phyloP scores from a whole-genome alignment of 2,329 filamentous ascomycete genomes.

The Seiridium unicorne region DNA sequence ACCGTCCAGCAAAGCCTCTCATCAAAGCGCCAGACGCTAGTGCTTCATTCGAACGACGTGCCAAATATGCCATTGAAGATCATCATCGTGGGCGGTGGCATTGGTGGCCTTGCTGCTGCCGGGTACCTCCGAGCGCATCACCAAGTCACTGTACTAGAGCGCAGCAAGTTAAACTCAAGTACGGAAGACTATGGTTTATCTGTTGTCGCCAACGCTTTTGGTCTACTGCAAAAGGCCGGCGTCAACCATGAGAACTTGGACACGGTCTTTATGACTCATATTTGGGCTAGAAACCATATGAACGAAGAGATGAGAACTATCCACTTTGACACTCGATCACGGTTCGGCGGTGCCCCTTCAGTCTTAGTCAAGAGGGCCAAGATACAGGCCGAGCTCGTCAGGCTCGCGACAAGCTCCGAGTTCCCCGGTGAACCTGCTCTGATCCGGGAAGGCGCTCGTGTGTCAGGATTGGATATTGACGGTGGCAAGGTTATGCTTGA shows the following conservation, averaged over 20 bases:
- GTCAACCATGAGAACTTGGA: conserved; percentile 17
- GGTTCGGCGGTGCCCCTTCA: conserved; percentile 16
- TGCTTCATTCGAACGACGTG: background rate
- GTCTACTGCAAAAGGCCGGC: conserved; percentile 17
- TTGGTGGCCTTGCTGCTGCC: conserved; percentile 20
- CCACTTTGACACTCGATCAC: conserved; percentile 18
- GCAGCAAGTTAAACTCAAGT: conserved; percentile 13
- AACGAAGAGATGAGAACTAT: conserved; percentile 16
- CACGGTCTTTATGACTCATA: conserved; percentile 17
- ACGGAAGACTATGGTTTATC: conserved; percentile 19
- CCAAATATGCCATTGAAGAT: conserved; percentile 17
- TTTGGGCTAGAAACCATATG: conserved; percentile 14
- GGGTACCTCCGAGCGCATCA: conserved; percentile 21
- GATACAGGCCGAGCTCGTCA: conserved; percentile 16
- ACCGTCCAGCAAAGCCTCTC: background rate
- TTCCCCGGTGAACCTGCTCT: conserved; percentile 2
- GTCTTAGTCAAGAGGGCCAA: conserved; percentile 17
- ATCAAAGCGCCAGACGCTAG: background rate
- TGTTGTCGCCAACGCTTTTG: conserved; percentile 18
- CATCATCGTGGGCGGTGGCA: conserved; percentile 19
- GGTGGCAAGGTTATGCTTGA: background rate
- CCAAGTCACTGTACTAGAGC: conserved; percentile 21
- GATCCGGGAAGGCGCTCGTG: background rate
- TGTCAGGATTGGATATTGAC: background rate
- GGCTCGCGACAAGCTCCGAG: conserved; percentile 14